Conservation (phyloP, 441 rosid species). For the Euphorbia neoarborescens region DNA sequence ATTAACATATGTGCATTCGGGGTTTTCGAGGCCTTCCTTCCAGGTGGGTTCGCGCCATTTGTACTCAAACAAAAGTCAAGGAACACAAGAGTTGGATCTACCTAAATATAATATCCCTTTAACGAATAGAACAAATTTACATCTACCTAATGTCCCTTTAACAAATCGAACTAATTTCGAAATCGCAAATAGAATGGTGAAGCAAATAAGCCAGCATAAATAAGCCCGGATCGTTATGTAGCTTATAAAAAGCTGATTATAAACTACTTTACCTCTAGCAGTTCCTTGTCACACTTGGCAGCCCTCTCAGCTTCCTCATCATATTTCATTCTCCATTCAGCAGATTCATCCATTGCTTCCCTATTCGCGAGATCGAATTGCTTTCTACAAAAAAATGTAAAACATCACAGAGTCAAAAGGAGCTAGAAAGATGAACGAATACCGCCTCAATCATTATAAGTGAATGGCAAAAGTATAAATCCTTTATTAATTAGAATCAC, state of each 20-base stretch:
- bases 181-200: slow-evolving; percentile 2
- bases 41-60: too few relatives aligned
- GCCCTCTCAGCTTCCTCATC: slow-evolving; percentile 59
- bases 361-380: slow-evolving; percentile 85
- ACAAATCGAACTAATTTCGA: too few relatives aligned
- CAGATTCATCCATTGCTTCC: slow-evolving; percentile 95
- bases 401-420: slow-evolving; percentile 3
- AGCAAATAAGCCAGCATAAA: background rate
- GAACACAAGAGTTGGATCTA: too few relatives aligned
- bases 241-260: background rate
- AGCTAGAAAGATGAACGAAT: background rate
- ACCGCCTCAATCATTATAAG: background rate
- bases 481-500: background rate
- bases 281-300: slow-evolving; percentile 50
- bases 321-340: slow-evolving; percentile 79
- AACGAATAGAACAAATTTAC: too few relatives aligned
- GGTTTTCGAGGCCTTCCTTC: too few relatives aligned
- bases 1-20: too few relatives aligned
- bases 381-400: slow-evolving; percentile 41
- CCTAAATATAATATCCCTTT: too few relatives aligned
- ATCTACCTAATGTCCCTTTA: too few relatives aligned
- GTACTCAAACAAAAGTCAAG: too few relatives aligned
- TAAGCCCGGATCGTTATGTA: background rate
- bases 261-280: slow-evolving; percentile 41
- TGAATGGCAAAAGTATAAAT: background rate